These are phyloP conservation scores for Leccinellum rugosiceps DNA, from an alignment of 768 basidiomycete species.

Conservation along the genomic window DNA sequence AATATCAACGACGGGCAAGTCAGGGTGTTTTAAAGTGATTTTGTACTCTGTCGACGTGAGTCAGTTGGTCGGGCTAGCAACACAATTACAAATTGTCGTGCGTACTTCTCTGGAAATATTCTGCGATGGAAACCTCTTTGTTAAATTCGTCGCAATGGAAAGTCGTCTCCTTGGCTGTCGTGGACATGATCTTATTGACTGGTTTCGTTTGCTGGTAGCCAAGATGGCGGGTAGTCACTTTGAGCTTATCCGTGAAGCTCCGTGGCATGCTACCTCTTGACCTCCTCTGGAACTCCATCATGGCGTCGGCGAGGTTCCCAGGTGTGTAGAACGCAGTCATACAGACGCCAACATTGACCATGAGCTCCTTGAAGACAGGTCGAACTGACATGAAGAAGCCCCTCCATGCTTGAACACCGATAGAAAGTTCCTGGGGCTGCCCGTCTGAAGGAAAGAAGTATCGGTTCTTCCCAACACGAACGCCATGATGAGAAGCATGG, in stretches of 20 bases:
- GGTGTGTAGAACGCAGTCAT: constrained; percentile 56
- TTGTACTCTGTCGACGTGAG: constrained; percentile 48
- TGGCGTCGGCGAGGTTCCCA: constrained; percentile 60
- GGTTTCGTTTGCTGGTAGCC: constrained; percentile 52
- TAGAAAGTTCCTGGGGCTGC: constrained; percentile 26
- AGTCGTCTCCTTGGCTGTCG: constrained; percentile 41
- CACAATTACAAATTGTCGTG: neutral
- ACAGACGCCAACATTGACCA: constrained; percentile 54
- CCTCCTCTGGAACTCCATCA: constrained; percentile 44
- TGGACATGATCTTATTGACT: constrained; percentile 36
- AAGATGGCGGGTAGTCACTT: constrained; percentile 54
- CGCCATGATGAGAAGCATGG: constrained; percentile 41
- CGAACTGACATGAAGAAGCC: constrained; percentile 53
- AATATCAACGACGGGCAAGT: constrained; percentile 59
- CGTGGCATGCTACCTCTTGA: constrained; percentile 45
- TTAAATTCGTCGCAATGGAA: constrained; percentile 62
- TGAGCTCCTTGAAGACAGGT: constrained; percentile 44
- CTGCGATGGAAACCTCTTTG: constrained; percentile 50
- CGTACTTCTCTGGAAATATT: constrained; percentile 64
- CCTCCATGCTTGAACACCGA: constrained; percentile 42
- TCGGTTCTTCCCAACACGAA: constrained; percentile 48
- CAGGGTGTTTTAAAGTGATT: constrained; percentile 45
- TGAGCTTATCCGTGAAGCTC: constrained; percentile 50
- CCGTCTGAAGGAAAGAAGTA: constrained; percentile 45
- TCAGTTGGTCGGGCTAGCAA: constrained; percentile 4